phyloP scores from a whole-genome alignment of 148 eudicot genomes.

The Vaccinium myrtillus region DNA sequence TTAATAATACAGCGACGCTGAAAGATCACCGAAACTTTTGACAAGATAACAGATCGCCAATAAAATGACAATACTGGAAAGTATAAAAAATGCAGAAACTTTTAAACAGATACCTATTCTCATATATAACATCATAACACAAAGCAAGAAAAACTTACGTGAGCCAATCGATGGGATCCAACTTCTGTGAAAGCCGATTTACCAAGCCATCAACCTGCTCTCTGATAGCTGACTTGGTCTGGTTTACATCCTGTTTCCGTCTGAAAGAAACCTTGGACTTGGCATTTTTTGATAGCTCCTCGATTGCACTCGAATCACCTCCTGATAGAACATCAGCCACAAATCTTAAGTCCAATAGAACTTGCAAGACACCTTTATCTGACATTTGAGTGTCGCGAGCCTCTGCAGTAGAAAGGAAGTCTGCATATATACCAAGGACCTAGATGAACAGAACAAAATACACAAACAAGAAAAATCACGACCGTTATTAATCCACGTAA shows the following conservation, averaged over 20 bases:
- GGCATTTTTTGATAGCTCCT: slow-evolving; percentile 40
- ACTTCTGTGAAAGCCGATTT: slow-evolving; percentile 61
- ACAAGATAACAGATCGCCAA: not conserved
- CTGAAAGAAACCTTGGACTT: slow-evolving; percentile 54
- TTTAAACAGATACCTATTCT: not conserved
- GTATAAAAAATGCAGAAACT: not conserved
- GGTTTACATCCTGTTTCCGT: slow-evolving; percentile 65
- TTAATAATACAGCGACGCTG: not conserved
- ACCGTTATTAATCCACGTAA: not conserved
- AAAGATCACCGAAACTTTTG: not conserved
- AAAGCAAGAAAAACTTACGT: slow-evolving; percentile 50
- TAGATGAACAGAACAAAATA: slow-evolving; percentile 26
- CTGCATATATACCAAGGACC: slow-evolving; percentile 64
- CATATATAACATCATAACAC: not conserved
- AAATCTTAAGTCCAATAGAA: slow-evolving; percentile 83
- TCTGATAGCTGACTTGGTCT: slow-evolving; percentile 52
- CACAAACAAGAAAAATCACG: slow-evolving; percentile 10
- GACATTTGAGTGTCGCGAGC: slow-evolving; percentile 51
- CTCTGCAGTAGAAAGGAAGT: slow-evolving; percentile 45
- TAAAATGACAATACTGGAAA: not conserved
- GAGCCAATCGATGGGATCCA: slow-evolving; percentile 99
- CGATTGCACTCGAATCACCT: slow-evolving; percentile 47
- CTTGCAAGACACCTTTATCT: slow-evolving; percentile 82
- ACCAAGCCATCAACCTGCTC: slow-evolving; percentile 60
- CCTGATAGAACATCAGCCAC: slow-evolving; percentile 81